Conservation (phyloP, 495 filamentous ascomycete species). For the Pyrenopolyporus hunteri region DNA sequence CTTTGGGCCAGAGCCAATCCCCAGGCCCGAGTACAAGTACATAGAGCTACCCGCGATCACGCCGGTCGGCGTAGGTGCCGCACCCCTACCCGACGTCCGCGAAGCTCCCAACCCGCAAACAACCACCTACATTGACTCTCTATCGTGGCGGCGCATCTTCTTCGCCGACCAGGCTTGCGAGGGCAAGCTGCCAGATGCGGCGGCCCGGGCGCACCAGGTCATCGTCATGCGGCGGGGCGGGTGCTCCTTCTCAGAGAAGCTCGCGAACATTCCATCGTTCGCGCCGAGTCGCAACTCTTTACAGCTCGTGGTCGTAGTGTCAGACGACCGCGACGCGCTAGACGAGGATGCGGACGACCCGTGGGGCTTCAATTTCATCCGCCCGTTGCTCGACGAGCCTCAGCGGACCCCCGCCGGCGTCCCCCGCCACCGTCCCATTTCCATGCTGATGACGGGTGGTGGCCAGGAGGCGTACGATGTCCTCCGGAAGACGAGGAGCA, state of each 20-base stretch:
- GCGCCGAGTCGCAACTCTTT: conserved; percentile 63
- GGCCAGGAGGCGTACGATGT: conserved; percentile 71
- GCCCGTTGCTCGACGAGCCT: conserved; percentile 77
- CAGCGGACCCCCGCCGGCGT: conserved; percentile 77
- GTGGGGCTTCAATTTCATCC: conserved; percentile 49
- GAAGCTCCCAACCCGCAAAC: conserved; percentile 59
- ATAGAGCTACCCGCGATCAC: conserved; percentile 69
- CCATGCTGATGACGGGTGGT: conserved; percentile 85
- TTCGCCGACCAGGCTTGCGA: conserved; percentile 73
- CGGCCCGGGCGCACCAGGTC: conserved; percentile 72
- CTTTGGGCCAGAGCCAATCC: conserved; percentile 38
- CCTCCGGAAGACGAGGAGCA: conserved; percentile 61
- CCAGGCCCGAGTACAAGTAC: conserved; percentile 47
- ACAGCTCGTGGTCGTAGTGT: conserved; percentile 84
- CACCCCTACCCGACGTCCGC: conserved; percentile 70
- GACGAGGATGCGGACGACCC: conserved; percentile 34
- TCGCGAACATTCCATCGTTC: conserved; percentile 80
- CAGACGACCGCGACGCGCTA: conserved; percentile 60
- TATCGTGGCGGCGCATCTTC: conserved; percentile 74
- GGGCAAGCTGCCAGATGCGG: conserved; percentile 62
- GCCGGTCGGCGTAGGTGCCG: conserved; percentile 76
- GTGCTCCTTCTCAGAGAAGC: conserved; percentile 83
- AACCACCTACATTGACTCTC: conserved; percentile 42
- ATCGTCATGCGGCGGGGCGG: conserved; percentile 83
- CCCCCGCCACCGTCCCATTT: conserved; percentile 71